These are phyloP conservation scores for Fusarium floridanum DNA, from an alignment of 2,329 filamentous ascomycete species.

Conservation along the genomic window DNA sequence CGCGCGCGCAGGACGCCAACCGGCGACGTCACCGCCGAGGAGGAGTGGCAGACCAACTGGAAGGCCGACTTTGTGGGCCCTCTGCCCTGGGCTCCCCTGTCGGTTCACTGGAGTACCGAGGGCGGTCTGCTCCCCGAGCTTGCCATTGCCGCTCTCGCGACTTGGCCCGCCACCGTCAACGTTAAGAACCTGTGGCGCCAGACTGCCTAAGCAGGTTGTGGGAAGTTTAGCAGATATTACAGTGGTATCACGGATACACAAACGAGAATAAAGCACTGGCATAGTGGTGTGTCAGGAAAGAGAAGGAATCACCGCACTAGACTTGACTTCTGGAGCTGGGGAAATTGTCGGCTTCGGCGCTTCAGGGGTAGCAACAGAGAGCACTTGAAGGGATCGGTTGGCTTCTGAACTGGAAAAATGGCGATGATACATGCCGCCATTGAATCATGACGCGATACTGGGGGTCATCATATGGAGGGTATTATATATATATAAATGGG, in stretches of 20 bases:
- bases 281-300: not conserved
- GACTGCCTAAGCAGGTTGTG: constrained; percentile 45
- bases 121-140: constrained; percentile 65
- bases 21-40: constrained; percentile 50
- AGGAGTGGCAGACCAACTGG: constrained; percentile 65
- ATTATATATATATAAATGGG: constrained; percentile 1
- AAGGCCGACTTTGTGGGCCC: constrained; percentile 78
- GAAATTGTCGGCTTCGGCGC: not conserved
- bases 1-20: constrained; percentile 55
- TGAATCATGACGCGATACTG: not conserved
- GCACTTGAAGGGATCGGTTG: not conserved
- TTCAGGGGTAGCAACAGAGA: not conserved
- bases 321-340: not conserved
- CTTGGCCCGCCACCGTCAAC: constrained; percentile 59
- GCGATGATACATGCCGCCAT: constrained; percentile 23
- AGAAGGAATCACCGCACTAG: not conserved
- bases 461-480: not conserved
- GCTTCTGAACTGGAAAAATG: constrained; percentile 19
- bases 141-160: constrained; percentile 57
- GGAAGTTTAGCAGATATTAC: not conserved
- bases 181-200: constrained; percentile 61
- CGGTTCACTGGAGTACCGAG: constrained; percentile 84
- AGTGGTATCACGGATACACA: not conserved
- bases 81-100: constrained; percentile 83
- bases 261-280: not conserved